Evolutionary conservation across 108 stramenopile genomes (phyloP), one percentile per base, ranked within the genome.

Genomic region (Bacterosira constricta): DNA sequence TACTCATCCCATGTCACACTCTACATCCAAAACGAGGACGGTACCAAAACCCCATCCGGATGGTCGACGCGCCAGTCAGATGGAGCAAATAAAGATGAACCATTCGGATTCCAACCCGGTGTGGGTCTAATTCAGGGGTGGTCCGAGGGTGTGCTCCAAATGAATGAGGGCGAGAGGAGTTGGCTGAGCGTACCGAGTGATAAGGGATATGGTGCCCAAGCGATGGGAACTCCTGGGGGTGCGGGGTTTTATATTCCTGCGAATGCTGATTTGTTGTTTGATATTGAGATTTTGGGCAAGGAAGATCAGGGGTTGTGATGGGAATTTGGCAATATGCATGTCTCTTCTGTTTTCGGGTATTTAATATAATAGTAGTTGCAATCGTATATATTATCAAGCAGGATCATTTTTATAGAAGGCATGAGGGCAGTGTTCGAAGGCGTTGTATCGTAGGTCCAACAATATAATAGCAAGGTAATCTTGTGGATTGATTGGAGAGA

Each of bases 91-190:
- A 0, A 2, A 7, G 87, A 88, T 65, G 13, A 44, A 36, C 87
- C 87, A 10, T 88, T 88, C 60, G 53, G 45, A 10, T 88, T 88
- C 53, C 80, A 82, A 63, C 87, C 87, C 29, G 87, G 87, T n/a
- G 77, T 83, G 3, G 69, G 69, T 15, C 55, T 88, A 4, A 88
- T 88, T 37, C 57, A 78, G 42, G 87, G 87, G 5, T 88, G 87
- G 87, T 82, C 87, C 1, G 79, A 83, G 61, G 87, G 87, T 21
- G 87, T 88, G 17, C 38, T 88, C 45, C 37, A 84, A 45, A 85
- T 88, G 87, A 74, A 74, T 39, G 85, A 85, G 77, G 87, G 87
- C 5, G 87, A 88, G 63, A 79, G 87, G 30, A 77, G 80, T 32
- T 66, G 66, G 53, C 35, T 88, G 41, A 54, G 75, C 11, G 83